Percentiles rank a stretch among this genome's conserved stretches.
Evolutionary conservation across 768 basidiomycete species (phyloP).

Genomic region (Naganishia kalamii): DNA sequence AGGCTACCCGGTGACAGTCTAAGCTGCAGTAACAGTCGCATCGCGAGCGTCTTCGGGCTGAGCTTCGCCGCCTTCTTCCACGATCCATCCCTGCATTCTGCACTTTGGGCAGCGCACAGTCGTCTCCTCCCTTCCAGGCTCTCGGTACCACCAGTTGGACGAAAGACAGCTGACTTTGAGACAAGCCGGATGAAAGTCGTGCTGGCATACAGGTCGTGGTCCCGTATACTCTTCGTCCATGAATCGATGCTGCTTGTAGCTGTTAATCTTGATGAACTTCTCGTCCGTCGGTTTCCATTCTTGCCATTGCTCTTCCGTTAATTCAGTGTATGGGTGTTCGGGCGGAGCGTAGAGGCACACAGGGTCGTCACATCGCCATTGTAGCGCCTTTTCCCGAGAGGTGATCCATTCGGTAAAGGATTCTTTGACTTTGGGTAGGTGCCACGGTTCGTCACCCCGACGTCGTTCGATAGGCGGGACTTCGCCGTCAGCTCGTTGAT

Average conservation of each 20-base stretch:
- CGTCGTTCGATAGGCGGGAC: not conserved
- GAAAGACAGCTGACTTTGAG: slow-evolving; percentile 9
- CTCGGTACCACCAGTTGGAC: slow-evolving; percentile 20
- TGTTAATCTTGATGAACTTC: slow-evolving; percentile 12
- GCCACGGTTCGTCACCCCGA: slow-evolving; percentile 1
- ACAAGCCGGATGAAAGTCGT: slow-evolving; percentile 19
- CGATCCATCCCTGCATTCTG: slow-evolving; percentile 18
- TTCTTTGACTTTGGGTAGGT: slow-evolving; percentile 4
- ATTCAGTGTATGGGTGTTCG: slow-evolving; percentile 16
- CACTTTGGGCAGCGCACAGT: slow-evolving; percentile 19
- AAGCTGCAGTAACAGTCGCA: not conserved
- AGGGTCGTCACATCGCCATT: slow-evolving; percentile 24
- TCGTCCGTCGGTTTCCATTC: slow-evolving; percentile 20
- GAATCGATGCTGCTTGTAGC: slow-evolving; percentile 10
- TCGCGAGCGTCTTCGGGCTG: not conserved
- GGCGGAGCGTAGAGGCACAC: slow-evolving; percentile 21
- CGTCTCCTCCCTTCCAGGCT: slow-evolving; percentile 11
- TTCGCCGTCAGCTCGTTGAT: not conserved
- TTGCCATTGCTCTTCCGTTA: slow-evolving; percentile 7
- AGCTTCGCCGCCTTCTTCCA: not conserved
- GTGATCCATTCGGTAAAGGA: slow-evolving; percentile 16
- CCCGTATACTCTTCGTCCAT: not conserved
- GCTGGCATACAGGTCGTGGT: not conserved
- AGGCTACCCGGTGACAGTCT: not conserved
- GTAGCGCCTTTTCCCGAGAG: slow-evolving; percentile 13